Conservation (phyloP, 306 rosid genomes). For the Lathyrus aphaca region DNA sequence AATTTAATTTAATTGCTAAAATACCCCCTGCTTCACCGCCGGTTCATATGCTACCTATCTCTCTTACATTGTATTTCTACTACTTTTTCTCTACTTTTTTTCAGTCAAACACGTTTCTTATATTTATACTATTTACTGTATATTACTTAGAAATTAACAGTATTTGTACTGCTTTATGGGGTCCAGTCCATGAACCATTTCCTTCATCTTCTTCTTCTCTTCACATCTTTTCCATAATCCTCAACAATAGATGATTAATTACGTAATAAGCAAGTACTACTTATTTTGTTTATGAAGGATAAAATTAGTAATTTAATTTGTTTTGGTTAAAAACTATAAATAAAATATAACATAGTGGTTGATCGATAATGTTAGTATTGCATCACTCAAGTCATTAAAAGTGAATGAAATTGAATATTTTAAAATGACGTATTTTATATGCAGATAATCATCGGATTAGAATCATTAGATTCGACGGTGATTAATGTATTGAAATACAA, state of each 20-base stretch:
- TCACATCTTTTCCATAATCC: neutral
- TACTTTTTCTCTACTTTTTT: constrained; percentile 42
- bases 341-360: too few relatives aligned
- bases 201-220: neutral
- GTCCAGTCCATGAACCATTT: neutral
- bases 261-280: neutral
- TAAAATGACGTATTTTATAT: too few relatives aligned
- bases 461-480: too few relatives aligned
- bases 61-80: constrained; percentile 37
- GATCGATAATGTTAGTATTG: too few relatives aligned
- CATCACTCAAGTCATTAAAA: too few relatives aligned
- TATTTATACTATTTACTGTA: neutral
- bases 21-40: constrained; percentile 32
- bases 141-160: neutral
- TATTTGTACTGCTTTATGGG: neutral
- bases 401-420: too few relatives aligned
- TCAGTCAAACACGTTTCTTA: constrained; percentile 64
- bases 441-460: too few relatives aligned
- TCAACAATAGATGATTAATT: neutral
- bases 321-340: too few relatives aligned
- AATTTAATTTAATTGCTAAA: neutral
- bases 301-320: too few relatives aligned
- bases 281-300: neutral
- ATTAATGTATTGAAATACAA: too few relatives aligned
- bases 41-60: neutral